phyloP scores from a whole-genome alignment of 768 basidiomycete species.

The Tulasnella sp. region DNA sequence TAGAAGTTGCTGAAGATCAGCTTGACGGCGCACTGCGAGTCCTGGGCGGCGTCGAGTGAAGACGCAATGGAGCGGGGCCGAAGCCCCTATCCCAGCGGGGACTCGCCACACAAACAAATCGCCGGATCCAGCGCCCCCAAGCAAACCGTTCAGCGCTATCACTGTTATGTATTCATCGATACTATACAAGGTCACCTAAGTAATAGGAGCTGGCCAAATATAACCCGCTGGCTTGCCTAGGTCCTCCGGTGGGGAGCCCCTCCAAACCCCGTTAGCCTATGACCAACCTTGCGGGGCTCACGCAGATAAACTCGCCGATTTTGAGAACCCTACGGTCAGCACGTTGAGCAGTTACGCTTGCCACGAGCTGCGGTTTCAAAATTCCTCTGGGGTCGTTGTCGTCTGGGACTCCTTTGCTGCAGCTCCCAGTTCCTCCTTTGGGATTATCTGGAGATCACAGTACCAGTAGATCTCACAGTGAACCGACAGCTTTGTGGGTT shows the following conservation, averaged over 20 bases:
- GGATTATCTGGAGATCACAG: neutral
- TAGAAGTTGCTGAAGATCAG: neutral
- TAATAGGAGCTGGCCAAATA: too few relatives aligned
- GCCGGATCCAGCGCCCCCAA: neutral
- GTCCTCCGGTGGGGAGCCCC: too few relatives aligned
- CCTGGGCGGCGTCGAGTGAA: neutral
- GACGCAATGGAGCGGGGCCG: neutral
- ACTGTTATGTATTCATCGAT: too few relatives aligned
- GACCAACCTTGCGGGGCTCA: too few relatives aligned
- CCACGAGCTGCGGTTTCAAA: neutral
- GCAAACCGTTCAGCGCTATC: too few relatives aligned
- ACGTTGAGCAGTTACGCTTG: neutral
- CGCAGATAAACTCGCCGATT: too few relatives aligned
- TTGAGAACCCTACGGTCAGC: too few relatives aligned
- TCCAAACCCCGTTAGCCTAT: too few relatives aligned
- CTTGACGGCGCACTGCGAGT: conserved; percentile 6
- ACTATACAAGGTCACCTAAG: too few relatives aligned
- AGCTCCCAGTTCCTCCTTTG: neutral
- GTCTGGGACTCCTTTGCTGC: neutral
- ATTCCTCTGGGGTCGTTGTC: neutral
- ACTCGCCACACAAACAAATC: neutral
- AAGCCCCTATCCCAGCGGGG: neutral
- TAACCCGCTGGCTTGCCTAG: too few relatives aligned
- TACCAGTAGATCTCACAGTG: neutral
- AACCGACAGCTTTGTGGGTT: neutral